A percentile compares a stretch with the other conserved stretches of the same genome.
phyloP scores from a whole-genome alignment of 768 basidiomycete species.

The Strobilomyces echinocephalus region DNA sequence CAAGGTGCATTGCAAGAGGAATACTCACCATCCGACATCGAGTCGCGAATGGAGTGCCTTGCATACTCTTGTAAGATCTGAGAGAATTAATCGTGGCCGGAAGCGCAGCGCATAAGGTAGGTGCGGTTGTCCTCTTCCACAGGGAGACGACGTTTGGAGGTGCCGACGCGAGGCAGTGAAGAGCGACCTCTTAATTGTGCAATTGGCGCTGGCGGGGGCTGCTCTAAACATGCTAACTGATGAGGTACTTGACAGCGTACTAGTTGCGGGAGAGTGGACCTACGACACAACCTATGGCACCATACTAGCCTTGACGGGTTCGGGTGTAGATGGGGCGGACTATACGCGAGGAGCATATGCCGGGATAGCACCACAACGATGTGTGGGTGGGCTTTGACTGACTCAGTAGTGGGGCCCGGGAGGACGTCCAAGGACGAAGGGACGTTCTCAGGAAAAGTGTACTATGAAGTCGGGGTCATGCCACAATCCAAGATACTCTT shows the following conservation, averaged over 20 bases:
- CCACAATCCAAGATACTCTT: too few species aligned
- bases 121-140: constrained; percentile 78
- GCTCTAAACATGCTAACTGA: constrained; percentile 43
- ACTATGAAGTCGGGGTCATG: too few species aligned
- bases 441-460: too few species aligned
- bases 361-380: constrained; percentile 16
- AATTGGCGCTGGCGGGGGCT: constrained; percentile 59
- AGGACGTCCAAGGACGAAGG: constrained; percentile 23
- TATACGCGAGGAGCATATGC: constrained; percentile 33
- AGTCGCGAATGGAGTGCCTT: constrained; percentile 26
- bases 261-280: constrained; percentile 51
- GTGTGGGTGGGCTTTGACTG: constrained; percentile 15
- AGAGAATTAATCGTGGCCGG: constrained; percentile 86
- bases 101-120: constrained; percentile 91
- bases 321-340: constrained; percentile 54
- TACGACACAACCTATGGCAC: constrained; percentile 87
- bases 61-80: constrained; percentile 65
- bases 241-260: constrained; percentile 93
- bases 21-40: constrained; percentile 32
- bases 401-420: constrained; percentile 21
- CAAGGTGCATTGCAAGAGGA: constrained; percentile 51
- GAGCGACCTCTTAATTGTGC: constrained; percentile 84
- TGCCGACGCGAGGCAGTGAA: constrained; percentile 69
- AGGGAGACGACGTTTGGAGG: constrained; percentile 84
- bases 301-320: constrained; percentile 89